phyloP scores from a whole-genome alignment of 805 yeast species.

The Sugiyamaella chiloensis region DNA sequence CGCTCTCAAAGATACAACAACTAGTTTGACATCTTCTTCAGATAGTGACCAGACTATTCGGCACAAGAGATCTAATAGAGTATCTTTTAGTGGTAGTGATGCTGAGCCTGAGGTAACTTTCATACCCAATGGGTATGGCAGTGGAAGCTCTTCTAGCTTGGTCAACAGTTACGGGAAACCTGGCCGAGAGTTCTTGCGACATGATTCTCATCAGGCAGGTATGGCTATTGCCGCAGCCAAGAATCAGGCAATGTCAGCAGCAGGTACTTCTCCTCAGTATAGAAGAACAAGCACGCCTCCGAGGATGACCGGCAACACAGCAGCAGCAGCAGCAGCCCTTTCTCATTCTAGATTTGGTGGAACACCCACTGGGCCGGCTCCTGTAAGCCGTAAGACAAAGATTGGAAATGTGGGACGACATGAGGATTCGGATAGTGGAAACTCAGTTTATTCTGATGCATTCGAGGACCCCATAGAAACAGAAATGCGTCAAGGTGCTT shows the following conservation, averaged over 20 bases:
- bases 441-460: slow-evolving; percentile 27
- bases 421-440: slow-evolving; percentile 19
- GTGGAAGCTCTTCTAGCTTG: slow-evolving; percentile 2
- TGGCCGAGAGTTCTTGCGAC: slow-evolving; percentile 9
- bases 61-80: slow-evolving; percentile 9
- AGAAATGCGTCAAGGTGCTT: slow-evolving; percentile 3
- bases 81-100: slow-evolving; percentile 11
- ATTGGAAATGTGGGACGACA: background rate
- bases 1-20: slow-evolving; percentile 27
- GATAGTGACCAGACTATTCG: slow-evolving; percentile 8
- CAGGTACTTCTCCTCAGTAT: background rate
- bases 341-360: background rate
- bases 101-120: slow-evolving; percentile 10
- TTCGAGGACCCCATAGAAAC: slow-evolving; percentile 17
- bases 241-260: slow-evolving; percentile 1
- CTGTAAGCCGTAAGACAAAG: background rate
- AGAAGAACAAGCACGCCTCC: slow-evolving; percentile 5
- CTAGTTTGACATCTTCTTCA: slow-evolving; percentile 6
- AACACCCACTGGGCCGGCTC: background rate
- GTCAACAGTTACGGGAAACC: background rate
- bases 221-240: slow-evolving; percentile 19
- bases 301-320: slow-evolving; percentile 1
- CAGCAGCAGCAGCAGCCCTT: slow-evolving; percentile 14
- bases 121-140: background rate
- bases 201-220: slow-evolving; percentile 10